Base-by-base conservation (phyloP, 495 filamentous ascomycete species). In the Friedmanniomyces endolithicus region DNA sequence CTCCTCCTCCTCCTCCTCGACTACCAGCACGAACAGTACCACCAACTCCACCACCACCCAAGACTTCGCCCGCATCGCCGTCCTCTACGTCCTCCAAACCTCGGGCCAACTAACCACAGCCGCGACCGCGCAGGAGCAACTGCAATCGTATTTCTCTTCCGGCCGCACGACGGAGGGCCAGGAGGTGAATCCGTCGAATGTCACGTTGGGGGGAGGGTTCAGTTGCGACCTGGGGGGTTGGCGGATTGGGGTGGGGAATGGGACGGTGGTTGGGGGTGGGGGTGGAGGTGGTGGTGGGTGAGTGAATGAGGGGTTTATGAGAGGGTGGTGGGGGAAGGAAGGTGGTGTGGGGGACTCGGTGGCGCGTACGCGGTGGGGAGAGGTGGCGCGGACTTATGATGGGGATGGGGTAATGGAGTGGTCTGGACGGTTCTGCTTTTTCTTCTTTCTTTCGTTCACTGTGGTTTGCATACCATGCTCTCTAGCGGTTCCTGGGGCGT, bases 51-150 rank as follows among this genome's bases (percentile, higher is more conserved):
- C 79, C 16, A 72, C 78, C 22, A 70, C 74, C 1, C 65, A 84
- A 1, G 83, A 87, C 64, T 87, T 88, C 68, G 78, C 82, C 3
- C 76, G 84, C 7, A 71, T 83, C 11, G 74, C 72, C 0, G 75
- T 88, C 6, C 68, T 88, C 41, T 82, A 70, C 57, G 67, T 86
- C 33, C 70, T 86, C 8, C 82, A 85, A 50, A 68, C 78, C 51
- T 70, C 75, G 24, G 65, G 63, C 0, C 45, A 59, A 41, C 60
- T 86, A 0, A 58, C 65, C 17, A 66, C 64, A 27, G 84, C 84
- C 7, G 74, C 77, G 31, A 65, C 59, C 11, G 82, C 82, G 29
- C 82, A 86, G 62, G 64, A 59, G 14, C 63, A 64, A 1, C 64
- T 88, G 22, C 79, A 85, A 63, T 65, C 52, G 9, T 76, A 75